Evolutionary conservation across 495 filamentous ascomycete genomes (phyloP).

Genomic region (Neurospora terricola): DNA sequence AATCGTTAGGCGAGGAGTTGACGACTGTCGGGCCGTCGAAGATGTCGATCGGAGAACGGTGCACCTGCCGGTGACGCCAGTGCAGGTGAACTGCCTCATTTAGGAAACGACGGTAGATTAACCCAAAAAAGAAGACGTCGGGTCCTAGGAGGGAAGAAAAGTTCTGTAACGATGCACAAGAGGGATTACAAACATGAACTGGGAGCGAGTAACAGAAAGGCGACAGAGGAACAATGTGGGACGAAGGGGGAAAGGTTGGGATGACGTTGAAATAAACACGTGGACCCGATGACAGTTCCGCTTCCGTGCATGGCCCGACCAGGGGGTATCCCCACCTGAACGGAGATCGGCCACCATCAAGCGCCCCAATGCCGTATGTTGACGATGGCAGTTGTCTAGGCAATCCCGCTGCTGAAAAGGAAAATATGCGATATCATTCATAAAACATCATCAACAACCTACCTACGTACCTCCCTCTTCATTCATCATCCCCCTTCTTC

Average conservation of each 20-base stretch:
- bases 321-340: neutral
- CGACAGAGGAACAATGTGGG: neutral
- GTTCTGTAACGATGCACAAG: too few relatives aligned
- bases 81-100: neutral
- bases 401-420: neutral
- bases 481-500: conserved; percentile 20
- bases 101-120: too few relatives aligned
- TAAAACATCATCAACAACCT: neutral
- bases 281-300: neutral
- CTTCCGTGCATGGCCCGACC: neutral
- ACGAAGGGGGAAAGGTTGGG: neutral
- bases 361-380: neutral
- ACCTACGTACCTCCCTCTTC: neutral
- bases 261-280: neutral
- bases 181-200: too few relatives aligned
- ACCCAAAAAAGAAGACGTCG: too few relatives aligned
- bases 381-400: neutral
- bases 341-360: neutral
- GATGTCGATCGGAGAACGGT: too few relatives aligned
- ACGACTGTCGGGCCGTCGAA: too few relatives aligned
- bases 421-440: neutral
- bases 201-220: too few relatives aligned
- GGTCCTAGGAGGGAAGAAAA: too few relatives aligned
- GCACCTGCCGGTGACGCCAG: too few relatives aligned
- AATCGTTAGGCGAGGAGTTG: neutral